Conservation (phyloP, 1,139 yeast genomes). For the Pichia sp. region DNA sequence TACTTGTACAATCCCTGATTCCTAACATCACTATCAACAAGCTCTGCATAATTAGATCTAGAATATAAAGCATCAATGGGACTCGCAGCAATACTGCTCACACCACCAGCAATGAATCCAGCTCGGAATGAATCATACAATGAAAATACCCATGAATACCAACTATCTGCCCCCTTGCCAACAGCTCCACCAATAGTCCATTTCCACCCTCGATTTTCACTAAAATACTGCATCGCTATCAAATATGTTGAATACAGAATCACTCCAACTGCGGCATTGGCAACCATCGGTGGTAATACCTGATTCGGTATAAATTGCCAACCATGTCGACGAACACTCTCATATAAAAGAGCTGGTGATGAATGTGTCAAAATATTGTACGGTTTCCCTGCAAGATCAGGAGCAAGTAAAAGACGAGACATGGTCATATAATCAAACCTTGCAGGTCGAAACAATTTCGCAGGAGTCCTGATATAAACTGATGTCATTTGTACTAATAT, state of each 20-base stretch:
- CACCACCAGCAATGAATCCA: constrained; percentile 79
- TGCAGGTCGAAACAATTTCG: constrained; percentile 83
- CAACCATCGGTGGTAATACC: constrained; percentile 77
- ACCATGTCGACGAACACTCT: constrained; percentile 70
- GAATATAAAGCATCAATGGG: constrained; percentile 90
- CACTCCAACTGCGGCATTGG: constrained; percentile 82
- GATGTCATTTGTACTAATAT: constrained; percentile 72
- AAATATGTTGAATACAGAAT: constrained; percentile 79
- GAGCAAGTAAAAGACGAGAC: constrained; percentile 43
- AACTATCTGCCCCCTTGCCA: constrained; percentile 9
- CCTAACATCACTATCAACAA: constrained; percentile 55
- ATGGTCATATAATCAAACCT: constrained; percentile 78
- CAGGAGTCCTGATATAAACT: constrained; percentile 72
- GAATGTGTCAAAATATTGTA: constrained; percentile 71
- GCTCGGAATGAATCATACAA: constrained; percentile 52
- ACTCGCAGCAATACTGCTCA: constrained; percentile 88
- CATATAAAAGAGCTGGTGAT: constrained; percentile 60
- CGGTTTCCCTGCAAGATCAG: constrained; percentile 47
- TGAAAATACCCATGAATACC: constrained; percentile 13
- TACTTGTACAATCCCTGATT: constrained; percentile 60
- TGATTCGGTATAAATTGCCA: constrained; percentile 85
- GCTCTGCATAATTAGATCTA: constrained; percentile 68
- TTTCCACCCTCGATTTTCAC: constrained; percentile 18
- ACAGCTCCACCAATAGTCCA: constrained; percentile 14
- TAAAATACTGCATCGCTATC: constrained; percentile 36